Base-by-base conservation (phyloP, 148 eudicot species). In the Fagopyrum tataricum region DNA sequence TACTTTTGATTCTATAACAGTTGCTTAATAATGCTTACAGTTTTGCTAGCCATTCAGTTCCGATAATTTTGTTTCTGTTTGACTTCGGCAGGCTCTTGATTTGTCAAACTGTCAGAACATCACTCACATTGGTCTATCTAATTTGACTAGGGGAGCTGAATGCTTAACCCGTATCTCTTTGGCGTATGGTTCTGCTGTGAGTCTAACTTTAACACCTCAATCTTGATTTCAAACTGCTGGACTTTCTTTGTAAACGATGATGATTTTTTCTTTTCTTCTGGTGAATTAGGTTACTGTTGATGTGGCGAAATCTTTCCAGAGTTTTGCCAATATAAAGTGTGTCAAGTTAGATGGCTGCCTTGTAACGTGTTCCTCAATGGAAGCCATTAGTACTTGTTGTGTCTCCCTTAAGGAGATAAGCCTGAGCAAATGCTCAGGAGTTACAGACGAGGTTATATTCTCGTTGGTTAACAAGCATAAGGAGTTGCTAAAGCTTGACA, bases 401-500 rank as follows among this genome's bases (percentile, higher is more conserved):
- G 78, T 79, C 23, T 91, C 97, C 18, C 74, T 94, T 41, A 79
- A 75, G 76, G 97, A 91, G 76, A 85, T 94, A 74, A 89, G 98
- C 82, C 76, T 94, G 74, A 89, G 95, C 76, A 94, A 91, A 81
- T 94, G 98, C 80, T 26, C 74, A 9, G 97, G 97, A 37, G 96
- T 94, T 58, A 89, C 98, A 0, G 98, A 94, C 52, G 89, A 94
- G 74, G 97, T 91, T 70, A 78, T 94, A 74, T 89, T 86, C 67
- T 88, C 84, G 49, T 77, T 94, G 21, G 93, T 94, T n/a, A 84
- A 81, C 68, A 91, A 83, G 73, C 91, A 88, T 55, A 87, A 75
- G 76, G 90, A 88, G 85, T 81, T 94, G 77, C 77, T 70, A 53
- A 94, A 84, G 83, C 84, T 94, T 40, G 97, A 94, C 72, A 84